Evolutionary conservation across 495 filamentous ascomycete species (phyloP), one percentile per base, ranked within the genome.

Genomic region (Glonium stellatum): DNA sequence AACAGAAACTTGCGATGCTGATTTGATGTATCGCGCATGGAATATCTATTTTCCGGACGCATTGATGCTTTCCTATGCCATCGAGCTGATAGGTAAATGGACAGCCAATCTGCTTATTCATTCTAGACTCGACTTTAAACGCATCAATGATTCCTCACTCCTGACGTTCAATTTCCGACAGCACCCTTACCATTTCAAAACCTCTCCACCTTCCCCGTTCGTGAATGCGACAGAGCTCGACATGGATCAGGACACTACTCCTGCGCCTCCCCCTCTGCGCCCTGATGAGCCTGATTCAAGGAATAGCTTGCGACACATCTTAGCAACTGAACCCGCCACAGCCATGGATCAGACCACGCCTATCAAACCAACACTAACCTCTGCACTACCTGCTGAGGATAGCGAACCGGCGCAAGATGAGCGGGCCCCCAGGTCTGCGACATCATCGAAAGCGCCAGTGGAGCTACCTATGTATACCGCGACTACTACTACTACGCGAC

Each of bases 401-500:
- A 56, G 18, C 12, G 60, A 61, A 12, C 63, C 54, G 18, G 59
- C 46, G 8, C 63, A 66, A 19, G 68, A 73, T 12, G 66, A 78
- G 41, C 80, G 58, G 37, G 64, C 60, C 35, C 46, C 57, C 50
- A 60, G 54, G 51, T 77, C 48, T 9, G 55, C 56, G 35, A 57
- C 55, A 37, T 62, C 42, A 13, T 23, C 55, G 35, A 55, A 68
- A 22, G 37, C 44, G 75, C 77, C 57, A 72, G 73, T 55, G 66
- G 76, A 75, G 57, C 75, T 67, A 67, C 70, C 70, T 61, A 74
- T 73, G 27, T 78, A 81, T 62, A 79, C 74, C 48, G 74, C 75
- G 58, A 82, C 79, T 15, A 80, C 76, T 36, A 80, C 80, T 57
- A 82, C 82, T 57, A 85, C 81, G 31, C 75, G 84, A 65, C 82